Evolutionary conservation across 2,329 filamentous ascomycete genomes (phyloP), one percentile per base, ranked within the genome.

Genomic region (Fusarium chlamydosporum): DNA sequence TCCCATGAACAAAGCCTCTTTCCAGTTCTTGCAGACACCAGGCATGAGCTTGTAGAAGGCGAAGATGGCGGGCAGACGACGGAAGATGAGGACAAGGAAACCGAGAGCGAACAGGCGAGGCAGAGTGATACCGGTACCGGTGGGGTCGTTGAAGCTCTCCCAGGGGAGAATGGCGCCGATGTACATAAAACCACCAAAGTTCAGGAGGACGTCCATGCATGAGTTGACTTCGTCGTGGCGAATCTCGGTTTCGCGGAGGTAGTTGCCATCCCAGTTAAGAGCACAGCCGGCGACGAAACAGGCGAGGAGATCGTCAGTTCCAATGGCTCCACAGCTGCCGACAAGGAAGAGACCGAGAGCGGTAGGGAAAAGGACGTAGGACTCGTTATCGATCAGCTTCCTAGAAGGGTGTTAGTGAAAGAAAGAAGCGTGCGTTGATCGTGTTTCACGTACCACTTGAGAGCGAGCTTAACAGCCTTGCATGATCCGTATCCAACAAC

Each of bases 261-360:
- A 89, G 18, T 82, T 72, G 2, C 87, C 86, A 46, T 89, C 84
- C 88, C 87, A 90, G 76, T 89, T 90, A 42, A 90, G 76, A 4
- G 83, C 83, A 64, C 82, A 84, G 6, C 88, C 88, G 2, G 88
- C 86, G 4, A 86, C 80, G 64, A 89, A 89, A 70, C 86, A 90
- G 6, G 87, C 86, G 6, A 90, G 81, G 0, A 88, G 82, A 62
- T 89, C 87, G 45, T 89, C 85, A 0, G 84, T 86, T 8, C 86
- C 86, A 12, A 89, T 79, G 23, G 82, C 80, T 35, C 87, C 87
- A 57, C 84, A 86, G 3, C 13, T 85, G 4, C 88, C 86, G 35
- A 89, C 79, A 20, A 86, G 77, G 71, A 89, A 88, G 4, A 89
- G 77, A 12, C 85, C 85, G 3, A 88, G 71, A 4, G 82, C 83